These are phyloP conservation scores for Adansonia digitata DNA, from an alignment of 345 rosid species.

Conservation along the genomic window DNA sequence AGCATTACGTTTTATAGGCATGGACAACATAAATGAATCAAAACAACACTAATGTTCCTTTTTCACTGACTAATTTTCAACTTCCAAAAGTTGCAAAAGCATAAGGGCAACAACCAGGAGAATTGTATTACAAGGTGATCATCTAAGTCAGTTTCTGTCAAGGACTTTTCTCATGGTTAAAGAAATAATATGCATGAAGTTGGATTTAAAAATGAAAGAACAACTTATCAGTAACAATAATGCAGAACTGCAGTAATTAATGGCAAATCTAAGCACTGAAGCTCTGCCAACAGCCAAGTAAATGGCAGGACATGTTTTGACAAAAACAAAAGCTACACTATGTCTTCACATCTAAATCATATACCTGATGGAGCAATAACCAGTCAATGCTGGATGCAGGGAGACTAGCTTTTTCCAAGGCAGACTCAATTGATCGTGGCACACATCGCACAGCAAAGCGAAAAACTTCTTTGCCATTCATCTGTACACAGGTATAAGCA, in stretches of 20 bases:
- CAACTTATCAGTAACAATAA: too few relatives aligned
- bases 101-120: neutral
- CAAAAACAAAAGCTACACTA: neutral
- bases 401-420: conserved; percentile 77
- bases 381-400: conserved; percentile 67
- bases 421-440: conserved; percentile 74
- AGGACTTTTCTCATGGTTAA: neutral
- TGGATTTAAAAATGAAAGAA: neutral
- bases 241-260: neutral
- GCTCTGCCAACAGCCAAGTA: neutral
- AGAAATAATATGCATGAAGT: neutral
- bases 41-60: neutral
- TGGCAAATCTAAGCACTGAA: neutral
- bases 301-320: neutral
- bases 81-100: neutral
- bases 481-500: conserved; percentile 68
- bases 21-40: neutral
- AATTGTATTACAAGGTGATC: neutral
- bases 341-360: neutral
- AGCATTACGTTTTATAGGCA: neutral
- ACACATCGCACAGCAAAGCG: conserved; percentile 84
- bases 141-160: neutral
- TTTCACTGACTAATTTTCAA: neutral
- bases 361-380: conserved; percentile 95
- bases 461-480: conserved; percentile 97